Evolutionary conservation across 805 yeast genomes (phyloP), one percentile per base, ranked within the genome.

Genomic region (Kockiozyma suomiensis): DNA sequence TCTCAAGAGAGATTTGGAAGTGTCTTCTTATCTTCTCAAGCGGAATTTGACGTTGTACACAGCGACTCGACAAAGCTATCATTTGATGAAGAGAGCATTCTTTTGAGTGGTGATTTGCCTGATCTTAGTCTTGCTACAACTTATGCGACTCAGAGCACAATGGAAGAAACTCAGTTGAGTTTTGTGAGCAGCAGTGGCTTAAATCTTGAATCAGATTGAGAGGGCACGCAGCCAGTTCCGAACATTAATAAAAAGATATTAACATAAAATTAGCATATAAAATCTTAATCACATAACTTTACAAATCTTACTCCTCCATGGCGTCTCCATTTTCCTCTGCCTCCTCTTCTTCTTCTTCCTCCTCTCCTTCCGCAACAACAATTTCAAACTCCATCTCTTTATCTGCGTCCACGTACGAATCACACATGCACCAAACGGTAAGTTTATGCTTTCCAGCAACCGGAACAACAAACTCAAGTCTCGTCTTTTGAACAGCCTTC

Each of bases 391-490:
- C 72, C 25, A 85, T 80, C 74, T 93, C 97, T 72, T 88, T 89
- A 71, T 93, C 99, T 1, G 91, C 96, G 70, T 92, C 98, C n/a
- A 90, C 69, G 68, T 92, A 93, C 0, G 96, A 86, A 69, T 92
- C 97, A 74, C 97, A 88, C 71, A 92, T 82, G 69, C 93, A 85
- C 96, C 96, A 92, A 1, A 90, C 75, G 0, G 85, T 82, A 26
- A 92, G 73, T 17, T 79, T 70, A 56, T 86, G 88, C 4, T 76
- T 70, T 0, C 97, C 97, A 2, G 81, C 71, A 2, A 74, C 78
- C 0, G 89, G 85, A 8, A 90, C 68, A 0, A 83, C 75, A 61
- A 88, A 82, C 28, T 79, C 81, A 46, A 93, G 64, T 5, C 75
- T 76, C 15, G 86, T 78, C 2, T 72, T 69, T 69, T 86, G 88